These are phyloP conservation scores for Saturnispora hagleri DNA, from an alignment of 805 yeast genomes.

Conservation along the genomic window DNA sequence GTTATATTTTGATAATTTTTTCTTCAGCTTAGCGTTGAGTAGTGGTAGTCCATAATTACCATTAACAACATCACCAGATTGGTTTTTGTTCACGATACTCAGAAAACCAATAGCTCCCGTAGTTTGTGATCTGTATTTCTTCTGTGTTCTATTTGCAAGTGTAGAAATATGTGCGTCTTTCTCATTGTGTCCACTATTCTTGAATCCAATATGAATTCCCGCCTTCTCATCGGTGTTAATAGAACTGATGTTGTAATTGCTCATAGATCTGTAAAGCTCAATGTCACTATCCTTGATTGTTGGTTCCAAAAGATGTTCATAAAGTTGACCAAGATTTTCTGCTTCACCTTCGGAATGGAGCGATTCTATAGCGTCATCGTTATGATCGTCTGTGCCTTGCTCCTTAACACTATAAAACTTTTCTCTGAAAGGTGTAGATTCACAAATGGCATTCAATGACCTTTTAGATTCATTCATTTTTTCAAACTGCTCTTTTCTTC, in stretches of 20 bases:
- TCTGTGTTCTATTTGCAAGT: not conserved
- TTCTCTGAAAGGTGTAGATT: not conserved
- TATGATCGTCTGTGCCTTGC: not conserved
- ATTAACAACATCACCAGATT: not conserved
- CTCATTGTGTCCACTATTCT: not conserved
- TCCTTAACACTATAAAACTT: not conserved
- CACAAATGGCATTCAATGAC: not conserved
- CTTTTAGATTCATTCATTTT: not conserved
- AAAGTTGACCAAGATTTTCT: not conserved
- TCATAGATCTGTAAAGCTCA: conserved; percentile 3
- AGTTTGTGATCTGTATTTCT: conserved; percentile 3
- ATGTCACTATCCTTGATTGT: conserved; percentile 1
- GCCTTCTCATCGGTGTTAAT: not conserved
- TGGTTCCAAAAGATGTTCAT: conserved; percentile 1
- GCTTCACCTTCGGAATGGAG: not conserved
- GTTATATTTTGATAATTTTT: conserved; percentile 7
- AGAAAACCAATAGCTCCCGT: conserved; percentile 3
- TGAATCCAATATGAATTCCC: not conserved
- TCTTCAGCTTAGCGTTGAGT: conserved; percentile 4
- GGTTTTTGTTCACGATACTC: not conserved
- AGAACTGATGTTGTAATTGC: not conserved
- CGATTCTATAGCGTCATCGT: conserved; percentile 6
- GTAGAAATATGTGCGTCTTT: not conserved
- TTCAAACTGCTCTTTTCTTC: not conserved
- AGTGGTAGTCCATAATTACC: not conserved